Evolutionary conservation across 495 filamentous ascomycete genomes (phyloP).

Genomic region (Xylaria venustula): DNA sequence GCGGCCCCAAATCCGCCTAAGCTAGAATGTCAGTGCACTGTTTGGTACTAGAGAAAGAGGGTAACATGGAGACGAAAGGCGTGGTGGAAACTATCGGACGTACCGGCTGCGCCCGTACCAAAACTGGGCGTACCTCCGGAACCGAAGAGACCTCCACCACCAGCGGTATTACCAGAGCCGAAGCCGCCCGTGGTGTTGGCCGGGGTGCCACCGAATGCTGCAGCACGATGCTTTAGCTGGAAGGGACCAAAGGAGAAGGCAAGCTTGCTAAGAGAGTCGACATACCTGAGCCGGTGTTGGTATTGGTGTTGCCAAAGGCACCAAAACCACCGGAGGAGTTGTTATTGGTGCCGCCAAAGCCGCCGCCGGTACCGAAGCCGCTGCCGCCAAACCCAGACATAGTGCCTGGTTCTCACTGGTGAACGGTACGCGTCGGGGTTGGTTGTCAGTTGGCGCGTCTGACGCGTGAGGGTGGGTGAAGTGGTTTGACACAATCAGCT

Average conservation of each 20-base stretch:
- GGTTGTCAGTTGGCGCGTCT: constrained; percentile 22
- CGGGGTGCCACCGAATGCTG: constrained; percentile 30
- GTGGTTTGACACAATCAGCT: constrained; percentile 18
- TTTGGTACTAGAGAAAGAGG: neutral
- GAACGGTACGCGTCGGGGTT: constrained; percentile 13
- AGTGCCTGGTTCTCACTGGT: constrained; percentile 21
- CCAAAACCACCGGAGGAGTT: constrained; percentile 50
- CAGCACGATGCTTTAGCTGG: constrained; percentile 8
- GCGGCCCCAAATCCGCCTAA: constrained; percentile 33
- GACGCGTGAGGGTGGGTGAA: constrained; percentile 24
- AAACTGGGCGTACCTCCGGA: constrained; percentile 38
- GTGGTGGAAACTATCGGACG: constrained; percentile 15
- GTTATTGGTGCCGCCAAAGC: constrained; percentile 52
- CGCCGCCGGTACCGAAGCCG: constrained; percentile 31
- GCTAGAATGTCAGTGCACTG: constrained; percentile 20
- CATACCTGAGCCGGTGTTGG: constrained; percentile 28
- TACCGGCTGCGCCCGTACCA: constrained; percentile 42
- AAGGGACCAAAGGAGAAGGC: neutral
- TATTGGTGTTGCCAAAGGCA: constrained; percentile 37
- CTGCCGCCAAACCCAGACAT: constrained; percentile 48
- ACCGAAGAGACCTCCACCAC: constrained; percentile 20
- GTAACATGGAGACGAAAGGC: neutral
- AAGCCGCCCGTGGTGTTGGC: constrained; percentile 22
- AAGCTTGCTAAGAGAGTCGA: constrained; percentile 14
- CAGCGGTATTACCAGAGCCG: constrained; percentile 15